Base-by-base conservation (phyloP, 805 yeast species). In the Yarrowia sp. region DNA sequence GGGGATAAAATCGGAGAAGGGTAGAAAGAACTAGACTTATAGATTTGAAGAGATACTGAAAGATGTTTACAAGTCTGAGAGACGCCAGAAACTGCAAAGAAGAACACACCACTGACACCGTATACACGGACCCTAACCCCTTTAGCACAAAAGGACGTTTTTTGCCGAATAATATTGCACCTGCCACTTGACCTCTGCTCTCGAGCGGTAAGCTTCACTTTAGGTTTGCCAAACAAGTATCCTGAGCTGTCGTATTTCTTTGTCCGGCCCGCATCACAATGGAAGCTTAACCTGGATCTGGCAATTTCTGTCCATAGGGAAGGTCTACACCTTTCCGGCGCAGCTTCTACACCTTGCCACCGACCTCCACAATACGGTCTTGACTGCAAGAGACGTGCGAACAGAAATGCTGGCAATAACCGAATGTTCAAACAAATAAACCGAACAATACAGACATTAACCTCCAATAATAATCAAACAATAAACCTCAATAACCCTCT, bases 281-380 rank as follows among this genome's bases (percentile, higher is more conserved):
- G 21, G 24, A 51, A 51, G 58, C 41, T n/a, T 51, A 51, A 21
- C 58, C 58, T 51, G 58, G 41, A 33, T 51, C 58, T 51, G 58
- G 58, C 58, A 51, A 51, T 51, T 43, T 43, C 12, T 49, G 38
- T 32, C 9, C 26, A 32, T 12, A 8, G 19, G 56, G 56, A 49
- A 49, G 56, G 38, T 49, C 21, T 16, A 19, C 28, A 49, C 40
- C 19, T 21, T 49, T 49, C 56, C 56, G 56, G 56, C 52, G 52
- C 52, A 28, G 52, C 30, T 36, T 24, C 17, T 46, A 26, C 51
- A 33, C 51, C 30, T 41, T 41, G 46, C 46, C 46, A 22, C 46
- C 46, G 17, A 22, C 46, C 28, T 40, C 16, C 8, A 26, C 30
- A 26, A 26, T 26, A 26, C 30, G 30, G 30, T 4, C 8, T 26